Base-by-base conservation (phyloP, 371 early-diverging fungal species). In the Mucor saturninus region DNA sequence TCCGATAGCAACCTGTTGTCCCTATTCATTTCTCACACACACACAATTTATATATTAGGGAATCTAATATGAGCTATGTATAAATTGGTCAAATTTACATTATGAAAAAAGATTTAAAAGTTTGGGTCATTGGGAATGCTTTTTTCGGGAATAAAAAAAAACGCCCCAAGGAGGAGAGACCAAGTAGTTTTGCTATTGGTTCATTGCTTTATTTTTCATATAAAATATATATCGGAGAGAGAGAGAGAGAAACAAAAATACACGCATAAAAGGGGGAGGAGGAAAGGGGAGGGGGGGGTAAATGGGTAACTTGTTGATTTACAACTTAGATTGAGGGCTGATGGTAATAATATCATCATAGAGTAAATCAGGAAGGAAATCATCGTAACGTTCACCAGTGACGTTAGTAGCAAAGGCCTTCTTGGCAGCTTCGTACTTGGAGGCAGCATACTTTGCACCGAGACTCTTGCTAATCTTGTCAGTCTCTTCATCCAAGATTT, bases 281-380 rank as follows among this genome's bases (percentile, higher is more conserved):
- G 39, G 6, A 11, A 39, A 45, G 46, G n/a, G 15, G 46, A 2
- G 15, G 5, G 8, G n/a, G 30, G 52, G 52, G 52, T 51, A 32
- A 51, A 51, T 21, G 35, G 35, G 35, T 35, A 35, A 35, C 35
- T 6, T 35, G 30, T 11, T 49, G 29, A 10, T 56, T 69, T 69
- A 71, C 61, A 71, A 64, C 42, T 62, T 67, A 42, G 71, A 42
- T 45, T 67, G 56, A 54, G 63, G 30, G 38, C 56, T 59, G 43
- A 69, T 57, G 54, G 72, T 69, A 64, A 83, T 74, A 64, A 92
- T 89, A 46, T 90, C 88, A 72, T 92, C 88, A 73, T 94, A 94
- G 67, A 90, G 84, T 61, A 92, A 75, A 2, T 89, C 87, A 51
- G 98, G 96, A 74, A 97, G 79, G 83, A 97, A 97, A 66, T 96